Base-by-base conservation (phyloP, 371 early-diverging fungal species). In the Rhizopus arrhizus region DNA sequence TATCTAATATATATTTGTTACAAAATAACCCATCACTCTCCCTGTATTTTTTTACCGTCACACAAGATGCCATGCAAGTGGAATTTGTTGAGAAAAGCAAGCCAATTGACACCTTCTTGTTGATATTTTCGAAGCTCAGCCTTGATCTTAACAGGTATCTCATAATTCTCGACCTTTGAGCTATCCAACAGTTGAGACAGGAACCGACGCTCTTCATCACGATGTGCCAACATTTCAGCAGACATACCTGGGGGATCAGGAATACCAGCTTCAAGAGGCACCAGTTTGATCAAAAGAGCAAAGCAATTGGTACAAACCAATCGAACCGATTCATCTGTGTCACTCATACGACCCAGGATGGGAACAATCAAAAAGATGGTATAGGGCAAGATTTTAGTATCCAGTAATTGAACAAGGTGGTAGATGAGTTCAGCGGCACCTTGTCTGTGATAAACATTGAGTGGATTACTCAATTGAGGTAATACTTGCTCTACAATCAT, bases 51-150 rank as follows among this genome's bases (percentile, higher is more conserved):
- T 81, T 75, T 82, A 85, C 89, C 96, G 78, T 99, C 99, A 73
- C 99, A 98, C 28, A 99, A 82, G 53, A 99, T 95, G 10, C 99
- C 99, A 65, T 99, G 98, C 15, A 99, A 76, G 65, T 92, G 93
- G 74, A 94, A 97, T 62, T 92, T 89, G 74, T 94, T 94, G 58
- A 99, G 82, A 75, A 98, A 99, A n/a, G 94, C 93, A 56, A 99
- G 77, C 99, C 99, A 99, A 77, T 92, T 96, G 45, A 99, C 92
- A 60, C 98, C 99, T 62, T 97, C 98, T 72, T 95, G 94, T 73
- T 99, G 98, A 75, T 99, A 99, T 70, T 85, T 84, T 56, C 98
- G 82, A 68, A 98, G 76, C 57, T 94, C 92, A 0, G 97, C 99
- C 41, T 93, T 92, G 76, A 99, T 91, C 35, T 82, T 85, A 52